These are phyloP conservation scores for Populus ilicifolia DNA, from an alignment of 345 rosid genomes.

Conservation along the genomic window DNA sequence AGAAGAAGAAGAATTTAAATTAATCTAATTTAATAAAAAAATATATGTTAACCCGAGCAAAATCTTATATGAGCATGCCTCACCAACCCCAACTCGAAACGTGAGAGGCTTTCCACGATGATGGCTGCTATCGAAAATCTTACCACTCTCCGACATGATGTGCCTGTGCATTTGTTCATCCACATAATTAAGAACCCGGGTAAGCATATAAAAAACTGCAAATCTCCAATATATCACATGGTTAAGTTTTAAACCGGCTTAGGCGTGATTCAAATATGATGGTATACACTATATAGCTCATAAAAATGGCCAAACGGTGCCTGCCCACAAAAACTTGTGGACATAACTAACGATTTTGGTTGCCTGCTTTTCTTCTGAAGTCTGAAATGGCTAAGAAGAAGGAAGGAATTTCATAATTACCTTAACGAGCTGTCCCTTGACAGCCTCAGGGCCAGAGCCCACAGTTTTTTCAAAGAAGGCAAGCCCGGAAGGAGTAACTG, in stretches of 20 bases:
- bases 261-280: not conserved
- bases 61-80: not conserved
- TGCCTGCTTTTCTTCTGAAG: no score
- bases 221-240: not conserved
- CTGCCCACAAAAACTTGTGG: not conserved
- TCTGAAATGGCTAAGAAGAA: not conserved
- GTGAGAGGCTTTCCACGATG: conserved; percentile 80
- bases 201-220: not conserved
- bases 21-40: no score
- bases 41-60: no score
- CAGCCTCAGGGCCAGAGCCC: conserved; percentile 73
- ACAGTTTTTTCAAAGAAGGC: conserved; percentile 74
- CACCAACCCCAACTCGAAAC: conserved; percentile 73
- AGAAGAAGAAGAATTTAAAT: no score
- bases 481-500: conserved; percentile 80
- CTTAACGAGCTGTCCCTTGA: conserved; percentile 84
- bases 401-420: conserved; percentile 19
- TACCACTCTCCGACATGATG: conserved; percentile 90
- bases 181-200: not conserved
- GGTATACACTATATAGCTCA: not conserved
- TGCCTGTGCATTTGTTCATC: conserved; percentile 38
- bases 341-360: not conserved
- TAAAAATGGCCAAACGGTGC: not conserved
- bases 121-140: conserved; percentile 88
- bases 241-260: not conserved